These are phyloP conservation scores for Otatea glauca DNA, from an alignment of 176 grass and related monocot genomes.

Conservation along the genomic window DNA sequence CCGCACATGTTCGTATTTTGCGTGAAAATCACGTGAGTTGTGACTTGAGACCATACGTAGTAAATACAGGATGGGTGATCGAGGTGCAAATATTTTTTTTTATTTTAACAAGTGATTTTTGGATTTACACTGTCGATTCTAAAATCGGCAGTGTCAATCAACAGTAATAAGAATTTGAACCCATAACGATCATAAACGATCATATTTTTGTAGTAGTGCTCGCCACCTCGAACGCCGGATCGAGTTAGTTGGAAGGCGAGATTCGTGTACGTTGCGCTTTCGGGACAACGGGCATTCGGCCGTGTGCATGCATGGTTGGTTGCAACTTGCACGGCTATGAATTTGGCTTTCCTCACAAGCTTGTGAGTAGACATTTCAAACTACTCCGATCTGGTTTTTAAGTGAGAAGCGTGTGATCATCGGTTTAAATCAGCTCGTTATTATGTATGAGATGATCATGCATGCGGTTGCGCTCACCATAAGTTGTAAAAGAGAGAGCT, in stretches of 20 bases:
- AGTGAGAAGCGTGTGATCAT: not conserved
- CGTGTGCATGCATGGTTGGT: not conserved
- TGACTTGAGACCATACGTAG: too few relatives aligned
- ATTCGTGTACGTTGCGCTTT: slow-evolving; percentile 1
- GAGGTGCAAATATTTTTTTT: too few relatives aligned
- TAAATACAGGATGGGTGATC: too few relatives aligned
- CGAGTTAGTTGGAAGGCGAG: slow-evolving; percentile 18
- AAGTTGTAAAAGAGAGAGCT: not conserved
- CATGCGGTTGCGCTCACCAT: too few relatives aligned
- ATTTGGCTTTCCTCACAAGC: not conserved
- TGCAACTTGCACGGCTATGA: not conserved
- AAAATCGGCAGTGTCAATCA: too few relatives aligned
- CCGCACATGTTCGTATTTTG: too few relatives aligned
- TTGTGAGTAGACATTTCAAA: not conserved
- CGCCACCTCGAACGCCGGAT: not conserved
- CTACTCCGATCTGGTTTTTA: not conserved
- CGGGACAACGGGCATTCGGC: not conserved
- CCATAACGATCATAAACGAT: too few relatives aligned
- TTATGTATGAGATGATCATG: not conserved
- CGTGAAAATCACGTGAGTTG: too few relatives aligned
- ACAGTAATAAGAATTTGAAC: too few relatives aligned
- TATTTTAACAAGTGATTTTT: too few relatives aligned
- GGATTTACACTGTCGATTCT: too few relatives aligned
- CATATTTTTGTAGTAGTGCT: too few relatives aligned
- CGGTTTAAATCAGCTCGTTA: not conserved